Evolutionary conservation across 2,329 filamentous ascomycete genomes (phyloP).

Genomic region (Penicillium sp.): DNA sequence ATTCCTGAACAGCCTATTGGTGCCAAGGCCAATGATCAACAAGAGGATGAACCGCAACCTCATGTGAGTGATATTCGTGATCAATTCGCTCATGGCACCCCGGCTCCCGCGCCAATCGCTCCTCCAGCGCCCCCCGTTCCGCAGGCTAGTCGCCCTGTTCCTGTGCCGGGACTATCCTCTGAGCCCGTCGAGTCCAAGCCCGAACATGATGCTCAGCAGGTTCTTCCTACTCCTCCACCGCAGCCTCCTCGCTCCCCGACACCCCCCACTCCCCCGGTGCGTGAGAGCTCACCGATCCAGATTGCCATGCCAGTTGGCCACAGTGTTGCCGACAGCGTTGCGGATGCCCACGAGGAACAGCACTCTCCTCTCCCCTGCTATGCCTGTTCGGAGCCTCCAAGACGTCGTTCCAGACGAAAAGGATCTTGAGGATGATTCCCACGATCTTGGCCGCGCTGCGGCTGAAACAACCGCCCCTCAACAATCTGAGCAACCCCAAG

Average conservation of each 20-base stretch:
- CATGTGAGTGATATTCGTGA: conserved; percentile 74
- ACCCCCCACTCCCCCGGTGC: conserved; percentile 49
- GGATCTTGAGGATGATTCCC: conserved; percentile 61
- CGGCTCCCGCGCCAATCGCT: conserved; percentile 38
- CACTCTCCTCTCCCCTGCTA: conserved; percentile 39
- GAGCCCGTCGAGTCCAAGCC: conserved; percentile 55
- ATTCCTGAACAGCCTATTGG: conserved; percentile 63
- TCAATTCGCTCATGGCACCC: conserved; percentile 71
- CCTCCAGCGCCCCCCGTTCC: conserved; percentile 56
- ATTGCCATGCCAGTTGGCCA: conserved; percentile 82
- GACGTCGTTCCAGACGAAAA: conserved; percentile 62
- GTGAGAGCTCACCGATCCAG: conserved; percentile 72
- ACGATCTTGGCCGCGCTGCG: conserved; percentile 60
- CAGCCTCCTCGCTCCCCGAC: conserved; percentile 50
- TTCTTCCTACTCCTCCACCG: conserved; percentile 40
- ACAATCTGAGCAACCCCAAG: conserved; percentile 28
- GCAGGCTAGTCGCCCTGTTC: conserved; percentile 64
- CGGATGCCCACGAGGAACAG: conserved; percentile 45
- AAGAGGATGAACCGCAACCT: conserved; percentile 57
- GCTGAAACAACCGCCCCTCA: conserved; percentile 52
- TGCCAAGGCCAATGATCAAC: conserved; percentile 49
- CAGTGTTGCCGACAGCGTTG: conserved; percentile 47
- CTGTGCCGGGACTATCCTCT: conserved; percentile 72
- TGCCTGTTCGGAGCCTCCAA: conserved; percentile 65
- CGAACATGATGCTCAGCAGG: conserved; percentile 33